phyloP scores from a whole-genome alignment of 768 basidiomycete species.

The Gymnopilus junonius region DNA sequence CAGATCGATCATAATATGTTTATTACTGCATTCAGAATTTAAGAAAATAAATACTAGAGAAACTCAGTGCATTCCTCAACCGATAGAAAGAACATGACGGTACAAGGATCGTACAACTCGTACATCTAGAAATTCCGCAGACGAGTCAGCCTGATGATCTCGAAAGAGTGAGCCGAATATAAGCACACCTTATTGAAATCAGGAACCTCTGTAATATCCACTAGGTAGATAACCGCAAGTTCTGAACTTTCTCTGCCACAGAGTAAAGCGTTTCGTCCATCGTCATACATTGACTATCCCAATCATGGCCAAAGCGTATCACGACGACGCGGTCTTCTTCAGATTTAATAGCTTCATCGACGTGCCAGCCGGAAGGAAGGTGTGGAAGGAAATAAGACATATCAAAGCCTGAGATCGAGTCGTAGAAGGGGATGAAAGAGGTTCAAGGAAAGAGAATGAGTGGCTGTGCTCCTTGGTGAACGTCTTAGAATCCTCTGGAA shows the following conservation, averaged over 20 bases:
- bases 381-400: slow-evolving; percentile 94
- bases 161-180: not conserved
- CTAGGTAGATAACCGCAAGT: slow-evolving; percentile 95
- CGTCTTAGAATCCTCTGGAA: not conserved
- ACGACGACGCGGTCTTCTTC: slow-evolving; percentile 97
- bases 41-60: slow-evolving; percentile 1
- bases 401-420: slow-evolving; percentile 5
- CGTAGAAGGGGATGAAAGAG: not conserved
- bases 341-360: slow-evolving; percentile 97
- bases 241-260: slow-evolving; percentile 95
- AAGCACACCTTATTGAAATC: slow-evolving; percentile 93
- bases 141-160: too few relatives aligned
- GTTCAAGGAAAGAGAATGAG: not conserved
- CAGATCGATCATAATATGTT: slow-evolving; percentile 99
- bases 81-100: slow-evolving; percentile 99
- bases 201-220: slow-evolving; percentile 95
- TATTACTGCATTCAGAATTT: slow-evolving; percentile 62
- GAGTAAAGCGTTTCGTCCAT: slow-evolving; percentile 97
- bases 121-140: slow-evolving; percentile 74
- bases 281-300: slow-evolving; percentile 94
- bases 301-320: slow-evolving; percentile 93
- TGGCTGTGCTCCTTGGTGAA: slow-evolving; percentile 15
- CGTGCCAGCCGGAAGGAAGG: slow-evolving; percentile 94
- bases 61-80: slow-evolving; percentile 50
- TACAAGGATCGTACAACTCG: slow-evolving; percentile 96